Base-by-base conservation (phyloP, 2,329 filamentous ascomycete species). In the Claviceps fusiformis region DNA sequence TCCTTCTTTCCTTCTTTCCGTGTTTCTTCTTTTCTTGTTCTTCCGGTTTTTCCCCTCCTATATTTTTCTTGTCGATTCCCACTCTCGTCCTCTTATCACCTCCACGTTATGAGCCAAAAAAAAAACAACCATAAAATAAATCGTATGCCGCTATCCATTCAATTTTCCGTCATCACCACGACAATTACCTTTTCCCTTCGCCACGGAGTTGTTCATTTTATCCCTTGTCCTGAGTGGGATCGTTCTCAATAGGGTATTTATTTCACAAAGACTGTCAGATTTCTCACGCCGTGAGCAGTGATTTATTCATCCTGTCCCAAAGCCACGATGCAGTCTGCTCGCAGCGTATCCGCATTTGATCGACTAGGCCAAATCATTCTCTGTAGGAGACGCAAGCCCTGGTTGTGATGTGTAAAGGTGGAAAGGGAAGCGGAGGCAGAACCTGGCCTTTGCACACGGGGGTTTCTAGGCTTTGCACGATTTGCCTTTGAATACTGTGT, bases 401-500 rank as follows among this genome's bases (percentile, higher is more conserved):
- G 15, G 39, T 49, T 13, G 10, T n/a, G 17, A 33, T 33, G 39
- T 41, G 48, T 39, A 29, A 17, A 39, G 29, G 9, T 11, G 50
- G 27, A 24, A 44, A 17, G 6, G 39, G 39, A 55, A 54, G 49
- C 39, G 48, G 43, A 7, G 55, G 27, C 24, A 52, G 51, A 37
- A 37, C 33, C 39, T 17, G 41, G 24, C 43, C 24, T 24, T 45
- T 55, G 45, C 53, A 55, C 43, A 29, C 46, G 52, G 48, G 35
- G 35, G 33, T 35, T 35, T 35, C 7, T 17, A 13, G 39, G 39
- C 1, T 41, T 47, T 41, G 47, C 52, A 56, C 39, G 3, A 49
- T 33, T 53, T 53, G 51, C 41, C 46, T 46, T 29, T n/a, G 39
- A 56, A n/a, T 56, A 51, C 37, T 43, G 49, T 54, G 41, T 48